Percentiles rank a stretch among this genome's conserved stretches.
phyloP scores from a whole-genome alignment of 371 early-diverging fungal genomes.

The Mortierella sp. region DNA sequence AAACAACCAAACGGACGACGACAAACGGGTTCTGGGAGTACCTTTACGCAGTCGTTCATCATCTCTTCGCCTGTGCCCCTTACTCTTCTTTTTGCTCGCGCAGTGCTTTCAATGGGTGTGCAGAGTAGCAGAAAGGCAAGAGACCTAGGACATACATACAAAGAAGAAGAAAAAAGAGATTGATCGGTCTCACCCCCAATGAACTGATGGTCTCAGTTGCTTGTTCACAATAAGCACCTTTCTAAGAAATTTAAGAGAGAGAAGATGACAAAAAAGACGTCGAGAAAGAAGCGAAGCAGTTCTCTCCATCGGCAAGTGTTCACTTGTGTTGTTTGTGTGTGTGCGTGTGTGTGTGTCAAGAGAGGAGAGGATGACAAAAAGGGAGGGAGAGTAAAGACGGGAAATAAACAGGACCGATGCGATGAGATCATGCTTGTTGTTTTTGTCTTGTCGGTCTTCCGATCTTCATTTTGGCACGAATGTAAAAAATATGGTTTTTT shows the following conservation, averaged over 20 bases:
- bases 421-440: not conserved
- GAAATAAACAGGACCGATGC: not conserved
- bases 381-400: not conserved
- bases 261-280: not conserved
- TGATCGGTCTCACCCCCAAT: not conserved
- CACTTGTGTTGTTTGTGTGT: no score
- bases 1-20: not conserved
- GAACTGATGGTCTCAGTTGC: no score
- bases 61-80: not conserved
- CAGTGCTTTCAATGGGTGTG: not conserved
- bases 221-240: no score
- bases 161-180: not conserved
- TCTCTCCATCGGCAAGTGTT: no score
- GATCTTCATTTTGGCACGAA: constrained; percentile 4
- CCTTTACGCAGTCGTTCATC: constrained; percentile 12
- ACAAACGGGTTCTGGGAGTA: constrained; percentile 20
- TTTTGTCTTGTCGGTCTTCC: not conserved
- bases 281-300: not conserved
- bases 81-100: not conserved
- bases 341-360: not conserved
- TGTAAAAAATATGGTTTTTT: not conserved
- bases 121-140: not conserved
- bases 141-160: not conserved
- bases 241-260: not conserved
- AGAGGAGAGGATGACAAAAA: not conserved